Percentiles rank a stretch among this genome's conserved stretches.
phyloP scores from a whole-genome alignment of 2,329 filamentous ascomycete species.

The Ceratocystis lukuohia region DNA sequence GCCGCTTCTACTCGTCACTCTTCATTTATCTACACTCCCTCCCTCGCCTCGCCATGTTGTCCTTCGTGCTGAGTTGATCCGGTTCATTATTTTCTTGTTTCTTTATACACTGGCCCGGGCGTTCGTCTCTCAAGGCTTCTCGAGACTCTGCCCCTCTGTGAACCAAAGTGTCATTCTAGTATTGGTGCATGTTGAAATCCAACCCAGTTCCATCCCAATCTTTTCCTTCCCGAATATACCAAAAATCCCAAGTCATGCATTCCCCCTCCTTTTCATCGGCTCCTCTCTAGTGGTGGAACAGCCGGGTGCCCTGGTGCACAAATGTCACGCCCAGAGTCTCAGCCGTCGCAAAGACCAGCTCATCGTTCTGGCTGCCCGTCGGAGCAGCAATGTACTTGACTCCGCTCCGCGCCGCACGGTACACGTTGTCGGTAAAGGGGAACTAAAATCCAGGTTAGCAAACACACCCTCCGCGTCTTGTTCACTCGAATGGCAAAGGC shows the following conservation, averaged over 20 bases:
- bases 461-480: neutral
- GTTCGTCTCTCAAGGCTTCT: neutral
- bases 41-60: neutral
- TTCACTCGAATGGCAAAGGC: neutral
- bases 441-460: conserved; percentile 44
- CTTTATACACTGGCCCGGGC: conserved; percentile 5
- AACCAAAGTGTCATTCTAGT: conserved; percentile 3
- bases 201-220: neutral
- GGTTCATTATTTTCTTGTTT: conserved; percentile 11
- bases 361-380: conserved; percentile 76
- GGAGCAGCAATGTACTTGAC: conserved; percentile 94
- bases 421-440: conserved; percentile 97
- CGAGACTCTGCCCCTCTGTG: neutral
- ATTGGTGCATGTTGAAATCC: conserved; percentile 15
- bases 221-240: neutral
- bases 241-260: conserved; percentile 3
- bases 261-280: neutral
- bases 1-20: neutral
- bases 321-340: conserved; percentile 88
- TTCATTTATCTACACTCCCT: neutral
- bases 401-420: conserved; percentile 75
- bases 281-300: conserved; percentile 77
- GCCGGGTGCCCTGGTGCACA: conserved; percentile 81
- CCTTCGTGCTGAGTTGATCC: conserved; percentile 11
- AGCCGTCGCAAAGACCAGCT: conserved; percentile 70